phyloP scores from a whole-genome alignment of 1,284 basidiomycete species.

The Trichosporon faecale region DNA sequence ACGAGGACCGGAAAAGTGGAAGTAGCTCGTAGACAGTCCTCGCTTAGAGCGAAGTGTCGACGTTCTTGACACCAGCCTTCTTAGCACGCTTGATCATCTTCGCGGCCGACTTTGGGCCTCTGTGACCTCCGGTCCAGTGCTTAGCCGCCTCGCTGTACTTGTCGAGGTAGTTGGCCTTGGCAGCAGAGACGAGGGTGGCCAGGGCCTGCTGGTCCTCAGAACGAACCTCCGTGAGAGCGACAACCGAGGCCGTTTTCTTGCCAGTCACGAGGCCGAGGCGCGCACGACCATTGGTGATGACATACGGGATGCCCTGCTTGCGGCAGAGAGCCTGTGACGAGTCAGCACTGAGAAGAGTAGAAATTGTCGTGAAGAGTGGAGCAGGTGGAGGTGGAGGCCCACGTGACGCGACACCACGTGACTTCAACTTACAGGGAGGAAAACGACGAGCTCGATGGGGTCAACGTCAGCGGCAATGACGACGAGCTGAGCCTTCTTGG shows the following conservation, averaged over 20 bases:
- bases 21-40: no score
- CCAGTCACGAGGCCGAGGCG: conserved; percentile 61
- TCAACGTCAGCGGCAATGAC: conserved; percentile 98
- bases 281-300: no score
- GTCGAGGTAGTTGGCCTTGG: conserved; percentile 98
- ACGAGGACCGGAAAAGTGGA: no score
- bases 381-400: background rate
- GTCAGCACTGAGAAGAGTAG: background rate
- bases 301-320: conserved; percentile 97
- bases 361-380: background rate
- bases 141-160: conserved; percentile 90
- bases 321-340: conserved; percentile 68
- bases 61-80: conserved; percentile 55
- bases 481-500: conserved; percentile 96
- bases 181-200: conserved; percentile 84
- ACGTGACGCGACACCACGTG: background rate
- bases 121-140: conserved; percentile 93
- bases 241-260: conserved; percentile 95
- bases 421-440: conserved; percentile 64
- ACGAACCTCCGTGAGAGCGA: conserved; percentile 88
- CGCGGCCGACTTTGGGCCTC: conserved; percentile 85
- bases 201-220: conserved; percentile 93
- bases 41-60: no score
- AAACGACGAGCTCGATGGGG: conserved; percentile 96
- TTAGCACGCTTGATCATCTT: conserved; percentile 94